These are phyloP conservation scores for Papiliotrema fonsecae DNA, from an alignment of 1,284 basidiomycete genomes.

Conservation along the genomic window DNA sequence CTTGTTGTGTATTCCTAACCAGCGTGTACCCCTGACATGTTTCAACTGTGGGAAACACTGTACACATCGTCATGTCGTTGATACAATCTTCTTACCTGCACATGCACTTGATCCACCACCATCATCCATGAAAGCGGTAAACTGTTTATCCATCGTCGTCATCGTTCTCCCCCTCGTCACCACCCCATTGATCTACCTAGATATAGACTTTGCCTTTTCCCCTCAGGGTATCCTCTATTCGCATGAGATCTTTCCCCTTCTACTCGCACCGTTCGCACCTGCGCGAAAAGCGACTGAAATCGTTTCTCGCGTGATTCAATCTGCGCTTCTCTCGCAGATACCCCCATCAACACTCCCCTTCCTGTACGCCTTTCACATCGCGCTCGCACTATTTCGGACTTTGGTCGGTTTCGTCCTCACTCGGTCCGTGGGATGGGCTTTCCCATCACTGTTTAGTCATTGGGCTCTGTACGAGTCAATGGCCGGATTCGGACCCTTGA, in stretches of 20 bases:
- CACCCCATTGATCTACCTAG: no score
- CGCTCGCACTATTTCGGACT: constrained; percentile 3
- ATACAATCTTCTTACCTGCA: no score
- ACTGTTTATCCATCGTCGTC: no score
- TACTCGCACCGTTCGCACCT: not conserved
- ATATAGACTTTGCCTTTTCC: constrained; percentile 1
- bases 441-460: constrained; percentile 10
- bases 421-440: constrained; percentile 12
- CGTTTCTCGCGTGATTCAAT: not conserved
- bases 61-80: no score
- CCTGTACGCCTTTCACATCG: not conserved
- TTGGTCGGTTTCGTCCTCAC: constrained; percentile 9
- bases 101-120: no score
- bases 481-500: constrained; percentile 6
- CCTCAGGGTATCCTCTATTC: constrained; percentile 2
- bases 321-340: not conserved
- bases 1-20: no score
- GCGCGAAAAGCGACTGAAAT: not conserved
- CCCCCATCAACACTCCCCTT: not conserved
- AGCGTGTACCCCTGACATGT: no score
- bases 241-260: not conserved
- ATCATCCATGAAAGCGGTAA: no score
- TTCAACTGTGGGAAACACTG: no score
- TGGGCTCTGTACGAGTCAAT: constrained; percentile 11
- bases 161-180: no score